These are phyloP conservation scores for Chaetomium fimeti DNA, from an alignment of 495 filamentous ascomycete genomes.

Conservation along the genomic window DNA sequence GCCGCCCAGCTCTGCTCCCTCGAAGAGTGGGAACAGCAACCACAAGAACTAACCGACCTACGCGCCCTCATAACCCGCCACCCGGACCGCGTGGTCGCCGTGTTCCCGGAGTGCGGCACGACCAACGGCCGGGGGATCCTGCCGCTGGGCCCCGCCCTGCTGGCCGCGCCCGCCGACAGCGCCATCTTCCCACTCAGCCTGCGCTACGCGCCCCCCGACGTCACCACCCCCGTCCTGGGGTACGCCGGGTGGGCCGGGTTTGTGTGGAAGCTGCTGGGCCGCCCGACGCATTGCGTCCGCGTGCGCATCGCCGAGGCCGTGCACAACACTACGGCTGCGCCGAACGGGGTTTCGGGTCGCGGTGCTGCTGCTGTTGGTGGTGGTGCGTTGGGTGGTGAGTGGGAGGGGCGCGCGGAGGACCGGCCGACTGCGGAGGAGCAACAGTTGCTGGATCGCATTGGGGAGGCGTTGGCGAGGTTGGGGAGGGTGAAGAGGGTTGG, in stretches of 20 bases:
- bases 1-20: conserved; percentile 46
- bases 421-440: conserved; percentile 57
- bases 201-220: conserved; percentile 81
- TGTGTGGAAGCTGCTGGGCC: conserved; percentile 80
- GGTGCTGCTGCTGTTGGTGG: background rate
- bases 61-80: conserved; percentile 61
- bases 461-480: conserved; percentile 81
- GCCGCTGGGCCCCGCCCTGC: conserved; percentile 70
- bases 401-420: conserved; percentile 37
- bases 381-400: conserved; percentile 42
- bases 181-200: conserved; percentile 88
- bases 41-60: conserved; percentile 54
- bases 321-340: conserved; percentile 42
- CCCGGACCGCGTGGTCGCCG: conserved; percentile 70
- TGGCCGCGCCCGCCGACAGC: conserved; percentile 58
- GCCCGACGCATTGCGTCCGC: conserved; percentile 82
- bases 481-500: conserved; percentile 89
- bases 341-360: conserved; percentile 28
- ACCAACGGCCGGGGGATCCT: conserved; percentile 93
- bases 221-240: conserved; percentile 84
- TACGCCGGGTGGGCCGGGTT: conserved; percentile 56
- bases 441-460: conserved; percentile 67
- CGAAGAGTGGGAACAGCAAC: conserved; percentile 25
- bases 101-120: conserved; percentile 91
- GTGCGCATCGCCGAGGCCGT: conserved; percentile 79